These are phyloP conservation scores for Gremmenia infestans DNA, from an alignment of 2,329 filamentous ascomycete species.

Conservation along the genomic window DNA sequence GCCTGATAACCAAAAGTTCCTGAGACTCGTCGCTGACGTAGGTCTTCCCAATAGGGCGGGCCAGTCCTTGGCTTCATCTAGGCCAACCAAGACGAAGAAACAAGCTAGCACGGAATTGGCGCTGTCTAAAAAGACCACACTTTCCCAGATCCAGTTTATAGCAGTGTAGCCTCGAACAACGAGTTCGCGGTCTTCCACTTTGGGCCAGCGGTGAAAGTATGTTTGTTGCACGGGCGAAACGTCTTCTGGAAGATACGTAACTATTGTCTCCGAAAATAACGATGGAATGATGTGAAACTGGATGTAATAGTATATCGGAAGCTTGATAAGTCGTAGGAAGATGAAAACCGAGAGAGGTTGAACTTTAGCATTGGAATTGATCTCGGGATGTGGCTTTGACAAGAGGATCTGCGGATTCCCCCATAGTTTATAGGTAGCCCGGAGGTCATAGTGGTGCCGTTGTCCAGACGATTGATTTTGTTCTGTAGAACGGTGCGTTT, in stretches of 20 bases:
- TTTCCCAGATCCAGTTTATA: background rate
- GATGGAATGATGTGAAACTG: background rate
- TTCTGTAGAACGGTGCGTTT: no score
- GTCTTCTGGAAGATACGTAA: background rate
- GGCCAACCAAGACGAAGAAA: background rate
- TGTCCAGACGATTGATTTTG: no score
- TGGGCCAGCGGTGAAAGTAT: background rate
- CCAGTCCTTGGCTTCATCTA: background rate
- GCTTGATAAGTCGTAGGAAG: background rate
- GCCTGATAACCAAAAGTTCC: background rate
- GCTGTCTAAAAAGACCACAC: background rate
- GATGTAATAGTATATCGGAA: conserved; percentile 1
- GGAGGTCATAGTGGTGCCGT: no score
- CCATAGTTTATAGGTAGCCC: background rate
- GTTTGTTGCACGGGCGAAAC: background rate
- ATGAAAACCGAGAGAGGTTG: background rate
- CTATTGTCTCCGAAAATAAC: background rate
- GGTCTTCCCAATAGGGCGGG: background rate
- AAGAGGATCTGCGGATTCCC: background rate
- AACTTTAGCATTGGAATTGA: background rate
- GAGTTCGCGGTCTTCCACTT: background rate
- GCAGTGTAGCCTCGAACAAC: background rate
- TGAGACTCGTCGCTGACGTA: background rate
- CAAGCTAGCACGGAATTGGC: background rate
- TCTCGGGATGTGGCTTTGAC: background rate